Conservation (phyloP, 2,329 filamentous ascomycete species). For the Magnaporthales sp. region DNA sequence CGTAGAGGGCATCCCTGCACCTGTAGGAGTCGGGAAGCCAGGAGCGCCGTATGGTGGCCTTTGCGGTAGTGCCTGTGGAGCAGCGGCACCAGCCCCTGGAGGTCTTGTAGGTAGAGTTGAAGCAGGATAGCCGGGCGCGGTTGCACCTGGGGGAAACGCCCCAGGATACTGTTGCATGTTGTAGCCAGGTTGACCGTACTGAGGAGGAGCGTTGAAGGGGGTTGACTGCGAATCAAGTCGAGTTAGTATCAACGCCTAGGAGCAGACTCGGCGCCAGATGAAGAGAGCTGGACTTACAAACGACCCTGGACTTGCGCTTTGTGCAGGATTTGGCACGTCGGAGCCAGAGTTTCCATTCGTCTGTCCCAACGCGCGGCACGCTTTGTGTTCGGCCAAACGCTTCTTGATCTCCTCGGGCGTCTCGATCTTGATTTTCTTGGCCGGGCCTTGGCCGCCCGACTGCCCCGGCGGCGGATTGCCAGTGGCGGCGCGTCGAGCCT, state of each 20-base stretch:
- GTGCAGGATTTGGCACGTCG: slow-evolving; percentile 39
- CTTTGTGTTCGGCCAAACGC: slow-evolving; percentile 69
- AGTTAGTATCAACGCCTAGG: slow-evolving; percentile 11
- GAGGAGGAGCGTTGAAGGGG: slow-evolving; percentile 32
- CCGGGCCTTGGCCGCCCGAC: slow-evolving; percentile 46
- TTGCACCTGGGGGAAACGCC: background rate
- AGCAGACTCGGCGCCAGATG: background rate
- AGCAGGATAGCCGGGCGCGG: slow-evolving; percentile 3
- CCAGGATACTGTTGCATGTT: slow-evolving; percentile 11
- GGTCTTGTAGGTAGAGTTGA: slow-evolving; percentile 35
- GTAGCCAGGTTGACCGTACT: slow-evolving; percentile 18
- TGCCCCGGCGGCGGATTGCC: slow-evolving; percentile 72
- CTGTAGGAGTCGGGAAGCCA: slow-evolving; percentile 19
- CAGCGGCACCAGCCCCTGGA: slow-evolving; percentile 22
- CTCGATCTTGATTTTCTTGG: slow-evolving; percentile 67
- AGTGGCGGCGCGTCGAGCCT: slow-evolving; percentile 70
- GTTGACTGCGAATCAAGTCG: slow-evolving; percentile 20
- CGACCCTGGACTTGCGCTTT: slow-evolving; percentile 41
- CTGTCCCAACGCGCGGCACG: slow-evolving; percentile 53
- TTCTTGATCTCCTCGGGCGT: slow-evolving; percentile 69
- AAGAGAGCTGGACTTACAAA: slow-evolving; percentile 43
- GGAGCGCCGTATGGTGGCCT: slow-evolving; percentile 20
- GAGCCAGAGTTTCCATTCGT: slow-evolving; percentile 44
- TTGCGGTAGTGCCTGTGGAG: slow-evolving; percentile 17
- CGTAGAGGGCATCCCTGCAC: slow-evolving; percentile 27